Base-by-base conservation (phyloP, 768 basidiomycete species). In the Psilocybe tampanensis region DNA sequence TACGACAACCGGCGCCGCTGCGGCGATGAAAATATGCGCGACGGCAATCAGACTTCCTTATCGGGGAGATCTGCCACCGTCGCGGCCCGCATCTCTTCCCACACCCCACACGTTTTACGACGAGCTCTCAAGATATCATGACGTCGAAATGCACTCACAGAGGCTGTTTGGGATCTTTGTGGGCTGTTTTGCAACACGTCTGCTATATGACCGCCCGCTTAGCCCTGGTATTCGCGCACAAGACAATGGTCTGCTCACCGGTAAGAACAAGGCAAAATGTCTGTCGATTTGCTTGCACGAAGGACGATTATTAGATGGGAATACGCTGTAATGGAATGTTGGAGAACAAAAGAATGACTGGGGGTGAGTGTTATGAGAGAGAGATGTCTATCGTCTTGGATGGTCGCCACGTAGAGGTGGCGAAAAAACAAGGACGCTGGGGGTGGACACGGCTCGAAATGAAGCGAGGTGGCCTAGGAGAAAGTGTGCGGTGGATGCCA, bases 281-380 rank as follows among this genome's bases (percentile, higher is more conserved):
- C 54, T 64, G 48, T 56, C 59, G 49, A 60, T 56, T 59, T 60
- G 57, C 57, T 58, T 55, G 54, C 58, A 57, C 54, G 59, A 43
- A 56, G 47, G 43, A 52, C 47, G 58, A 60, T 42, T 61, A 65
- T 64, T 66, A 65, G 56, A 61, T 58, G 63, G 60, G 60, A 71
- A 68, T 71, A 74, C 64, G 70, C 64, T 66, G 63, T 66, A 48
- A 48, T 48, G 47, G 29, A 68, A 59, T 63, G 66, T 61, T 60
- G 69, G 51, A 56, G 55, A 58, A 69, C 68, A 78, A 80, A 80
- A 64, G 77, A 80, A 69, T 75, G 78, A 80, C 77, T 78, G 72
- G 61, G 68, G 74, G 77, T 79, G 76, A 79, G 76, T 71, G 67
- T 59, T 67, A 73, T 65, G 62, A 61, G 63, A 59, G 64, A 63